phyloP scores from a whole-genome alignment of 139 green algal species.

The Closterium sp. region DNA sequence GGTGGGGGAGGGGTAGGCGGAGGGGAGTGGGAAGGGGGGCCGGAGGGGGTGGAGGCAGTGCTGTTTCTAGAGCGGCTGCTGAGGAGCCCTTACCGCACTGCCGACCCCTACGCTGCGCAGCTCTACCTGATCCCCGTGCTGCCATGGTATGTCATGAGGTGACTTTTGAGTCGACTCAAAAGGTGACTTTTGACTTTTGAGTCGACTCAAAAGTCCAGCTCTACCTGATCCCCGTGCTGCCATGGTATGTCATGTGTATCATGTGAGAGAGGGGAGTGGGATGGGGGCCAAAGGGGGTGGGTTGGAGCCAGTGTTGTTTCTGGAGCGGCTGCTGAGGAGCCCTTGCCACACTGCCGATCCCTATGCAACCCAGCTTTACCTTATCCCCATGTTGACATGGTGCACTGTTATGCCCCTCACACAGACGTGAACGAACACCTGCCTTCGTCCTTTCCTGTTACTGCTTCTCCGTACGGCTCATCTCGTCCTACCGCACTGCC shows the following conservation, averaged over 20 bases:
- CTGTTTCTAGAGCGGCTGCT: conserved; percentile 60
- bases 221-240: conserved; percentile 37
- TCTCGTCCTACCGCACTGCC: conserved; percentile 61
- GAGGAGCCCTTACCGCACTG: conserved; percentile 60
- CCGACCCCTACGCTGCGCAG: conserved; percentile 61
- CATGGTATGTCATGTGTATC: conserved; percentile 7
- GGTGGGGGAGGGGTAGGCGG: too few relatives aligned
- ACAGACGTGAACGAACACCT: too few relatives aligned
- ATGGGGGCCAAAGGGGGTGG: neutral
- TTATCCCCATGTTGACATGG: conserved; percentile 20
- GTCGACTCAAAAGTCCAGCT: conserved; percentile 58
- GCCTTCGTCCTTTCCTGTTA: too few relatives aligned
- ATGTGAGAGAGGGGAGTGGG: neutral
- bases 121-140: conserved; percentile 43
- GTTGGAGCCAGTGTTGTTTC: conserved; percentile 31
- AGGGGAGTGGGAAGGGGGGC: neutral
- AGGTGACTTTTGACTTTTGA: conserved; percentile 53
- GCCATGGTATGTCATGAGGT: neutral
- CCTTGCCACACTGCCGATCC: conserved; percentile 63
- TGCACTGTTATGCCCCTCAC: too few relatives aligned
- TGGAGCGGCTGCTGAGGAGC: conserved; percentile 63
- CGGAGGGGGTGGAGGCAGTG: conserved; percentile 3
- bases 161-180: too few relatives aligned
- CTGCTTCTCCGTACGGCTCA: too few relatives aligned
- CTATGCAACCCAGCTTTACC: conserved; percentile 56